A percentile compares a stretch with the other conserved stretches of the same genome.
phyloP scores from a whole-genome alignment of 2,329 filamentous ascomycete genomes.

The Thielaviopsis euricoi region DNA sequence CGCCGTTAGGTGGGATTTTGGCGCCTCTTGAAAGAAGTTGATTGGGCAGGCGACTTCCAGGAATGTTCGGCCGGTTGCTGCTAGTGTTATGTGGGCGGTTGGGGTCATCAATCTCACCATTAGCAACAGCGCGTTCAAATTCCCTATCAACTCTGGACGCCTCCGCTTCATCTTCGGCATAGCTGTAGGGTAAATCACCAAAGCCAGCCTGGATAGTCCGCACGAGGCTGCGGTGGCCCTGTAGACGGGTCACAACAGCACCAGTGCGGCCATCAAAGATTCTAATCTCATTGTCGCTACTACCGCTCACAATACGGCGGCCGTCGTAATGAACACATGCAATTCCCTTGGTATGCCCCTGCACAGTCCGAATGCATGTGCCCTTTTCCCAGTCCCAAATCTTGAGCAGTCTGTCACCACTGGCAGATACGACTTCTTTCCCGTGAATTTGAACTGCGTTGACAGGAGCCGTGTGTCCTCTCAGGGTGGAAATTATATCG shows the following conservation, averaged over 20 bases:
- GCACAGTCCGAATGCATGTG: constrained; percentile 57
- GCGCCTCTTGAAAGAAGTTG: constrained; percentile 69
- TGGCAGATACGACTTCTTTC: constrained; percentile 81
- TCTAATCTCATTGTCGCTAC: constrained; percentile 88
- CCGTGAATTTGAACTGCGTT: constrained; percentile 88
- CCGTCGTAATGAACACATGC: constrained; percentile 96
- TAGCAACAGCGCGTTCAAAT: constrained; percentile 47
- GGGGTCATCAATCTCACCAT: constrained; percentile 28
- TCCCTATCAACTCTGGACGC: constrained; percentile 56
- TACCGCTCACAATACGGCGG: constrained; percentile 82
- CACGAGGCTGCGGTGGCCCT: constrained; percentile 69
- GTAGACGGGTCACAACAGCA: constrained; percentile 75
- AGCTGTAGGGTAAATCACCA: constrained; percentile 69
- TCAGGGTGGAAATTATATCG: constrained; percentile 59
- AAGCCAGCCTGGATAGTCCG: constrained; percentile 92
- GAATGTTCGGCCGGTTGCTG: constrained; percentile 36
- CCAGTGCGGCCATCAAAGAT: constrained; percentile 81
- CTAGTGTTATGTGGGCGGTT: constrained; percentile 15
- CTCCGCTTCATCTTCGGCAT: constrained; percentile 55
- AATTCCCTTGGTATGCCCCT: constrained; percentile 87
- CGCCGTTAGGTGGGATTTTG: constrained; percentile 78
- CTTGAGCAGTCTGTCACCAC: constrained; percentile 84
- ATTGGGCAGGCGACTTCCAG: constrained; percentile 57
- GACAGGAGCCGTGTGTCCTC: constrained; percentile 79
- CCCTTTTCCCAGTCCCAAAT: constrained; percentile 83